A percentile compares a stretch with the other conserved stretches of the same genome.
These are phyloP conservation scores for Aureobasidium sp. DNA, from an alignment of 2,329 filamentous ascomycete species.

Conservation along the genomic window DNA sequence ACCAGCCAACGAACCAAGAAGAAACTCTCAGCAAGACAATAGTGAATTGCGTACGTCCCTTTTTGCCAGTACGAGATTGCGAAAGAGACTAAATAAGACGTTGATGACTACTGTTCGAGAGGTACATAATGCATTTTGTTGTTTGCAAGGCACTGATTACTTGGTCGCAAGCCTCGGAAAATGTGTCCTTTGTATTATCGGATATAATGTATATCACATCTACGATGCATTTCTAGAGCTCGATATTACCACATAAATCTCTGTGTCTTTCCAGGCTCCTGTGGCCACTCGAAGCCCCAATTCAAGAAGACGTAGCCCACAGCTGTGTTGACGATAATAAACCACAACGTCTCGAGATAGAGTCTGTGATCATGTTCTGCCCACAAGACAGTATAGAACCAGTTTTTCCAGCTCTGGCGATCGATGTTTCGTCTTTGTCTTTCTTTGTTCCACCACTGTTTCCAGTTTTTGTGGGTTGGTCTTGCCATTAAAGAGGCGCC, in stretches of 20 bases:
- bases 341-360: constrained; percentile 63
- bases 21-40: no score
- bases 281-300: constrained; percentile 60
- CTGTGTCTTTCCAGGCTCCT: constrained; percentile 56
- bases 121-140: no score
- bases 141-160: no score
- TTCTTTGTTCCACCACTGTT: constrained; percentile 12
- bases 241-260: constrained; percentile 79
- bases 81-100: no score
- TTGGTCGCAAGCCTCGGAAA: no score
- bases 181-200: no score
- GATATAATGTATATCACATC: no score
- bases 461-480: constrained; percentile 13
- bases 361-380: constrained; percentile 35
- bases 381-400: constrained; percentile 17
- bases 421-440: neutral
- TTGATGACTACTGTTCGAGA: no score
- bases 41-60: no score
- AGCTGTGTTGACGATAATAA: constrained; percentile 54
- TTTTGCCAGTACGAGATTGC: no score
- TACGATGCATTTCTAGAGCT: no score
- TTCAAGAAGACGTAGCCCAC: constrained; percentile 68
- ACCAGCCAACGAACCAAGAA: no score
- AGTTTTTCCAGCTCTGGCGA: neutral
- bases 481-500: constrained; percentile 1